Evolutionary conservation across 805 yeast species (phyloP), one percentile per base, ranked within the genome.

Genomic region (Lipomyces mesembrius): DNA sequence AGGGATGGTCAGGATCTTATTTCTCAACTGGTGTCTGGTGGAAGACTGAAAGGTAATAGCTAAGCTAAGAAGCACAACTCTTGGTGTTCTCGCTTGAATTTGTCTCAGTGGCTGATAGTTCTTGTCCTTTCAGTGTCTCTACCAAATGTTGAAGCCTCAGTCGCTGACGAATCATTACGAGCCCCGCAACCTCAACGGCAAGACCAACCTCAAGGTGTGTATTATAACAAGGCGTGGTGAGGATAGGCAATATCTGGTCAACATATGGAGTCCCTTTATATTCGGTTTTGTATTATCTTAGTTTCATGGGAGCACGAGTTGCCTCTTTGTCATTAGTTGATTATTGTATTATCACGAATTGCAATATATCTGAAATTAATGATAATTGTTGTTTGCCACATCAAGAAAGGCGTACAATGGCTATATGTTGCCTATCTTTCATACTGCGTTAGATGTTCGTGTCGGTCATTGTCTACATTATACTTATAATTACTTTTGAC

Each of bases 1-100:
- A 57, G 62, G 8, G 68, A 67, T 35, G 65, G 63, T 20, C 68
- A 62, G 25, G 68, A 67, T 22, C 35, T 65, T n/a, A 34, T 67
- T 20, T 64, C 71, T 25, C 59, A 53, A 20, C 39, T 65, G 54
- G 54, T 65, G n/a, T 52, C 67, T 7, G 66, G 69, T 12, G 60
- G 62, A 17, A 59, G 63, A 11, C 39, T 60, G 53, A 66, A 66
- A 60, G 67, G 67, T 63, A 66, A 17, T 17, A n/a, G 2, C n/a
- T 43, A 43, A 43, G 9, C 20, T 43, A n/a, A n/a, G 22, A n/a
- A 2, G 20, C 49, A 43, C 49, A 17, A 17, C 12, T 59, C 39
- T 34, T 57, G 37, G 25, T 35, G 37, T 20, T 37, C 39, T 34
- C 46, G 20, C 17, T n/a, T n/a, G 27, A 35, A 9, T 57, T 43